These are phyloP conservation scores for Stephanodiscus minutulus DNA, from an alignment of 108 stramenopile genomes.

Conservation along the genomic window DNA sequence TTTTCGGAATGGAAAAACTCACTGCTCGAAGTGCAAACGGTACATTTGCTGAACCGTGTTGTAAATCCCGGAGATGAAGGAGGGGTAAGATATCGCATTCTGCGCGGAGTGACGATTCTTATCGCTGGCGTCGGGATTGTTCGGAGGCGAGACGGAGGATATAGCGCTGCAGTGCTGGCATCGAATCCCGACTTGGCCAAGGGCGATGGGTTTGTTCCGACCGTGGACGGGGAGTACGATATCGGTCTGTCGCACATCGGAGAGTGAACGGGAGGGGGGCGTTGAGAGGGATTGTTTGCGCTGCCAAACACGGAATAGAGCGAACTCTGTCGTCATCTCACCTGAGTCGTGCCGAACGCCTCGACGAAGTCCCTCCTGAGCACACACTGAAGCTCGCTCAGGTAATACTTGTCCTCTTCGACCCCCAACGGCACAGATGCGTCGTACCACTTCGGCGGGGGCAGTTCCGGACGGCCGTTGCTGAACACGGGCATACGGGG, in stretches of 20 bases:
- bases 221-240: slow-evolving; percentile 84
- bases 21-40: slow-evolving; percentile 72
- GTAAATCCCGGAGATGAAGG: slow-evolving; percentile 82
- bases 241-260: slow-evolving; percentile 20
- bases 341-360: slow-evolving; percentile 76
- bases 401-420: slow-evolving; percentile 83
- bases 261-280: slow-evolving; percentile 1
- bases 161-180: slow-evolving; percentile 84
- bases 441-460: slow-evolving; percentile 56
- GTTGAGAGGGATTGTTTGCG: not conserved
- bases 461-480: slow-evolving; percentile 24
- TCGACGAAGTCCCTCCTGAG: slow-evolving; percentile 83
- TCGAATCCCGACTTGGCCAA: slow-evolving; percentile 88
- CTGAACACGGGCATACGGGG: not conserved
- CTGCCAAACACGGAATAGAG: not conserved
- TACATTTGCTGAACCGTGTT: slow-evolving; percentile 90
- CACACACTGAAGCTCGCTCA: slow-evolving; percentile 84
- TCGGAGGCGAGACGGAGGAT: slow-evolving; percentile 35
- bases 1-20: too few species aligned
- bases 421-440: slow-evolving; percentile 70
- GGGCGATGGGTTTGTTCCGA: slow-evolving; percentile 85
- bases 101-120: slow-evolving; percentile 43
- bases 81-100: slow-evolving; percentile 78
- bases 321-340: slow-evolving; percentile 6
- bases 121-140: not conserved